phyloP scores from a whole-genome alignment of 2,329 filamentous ascomycete species.

The Thielaviopsis populi region DNA sequence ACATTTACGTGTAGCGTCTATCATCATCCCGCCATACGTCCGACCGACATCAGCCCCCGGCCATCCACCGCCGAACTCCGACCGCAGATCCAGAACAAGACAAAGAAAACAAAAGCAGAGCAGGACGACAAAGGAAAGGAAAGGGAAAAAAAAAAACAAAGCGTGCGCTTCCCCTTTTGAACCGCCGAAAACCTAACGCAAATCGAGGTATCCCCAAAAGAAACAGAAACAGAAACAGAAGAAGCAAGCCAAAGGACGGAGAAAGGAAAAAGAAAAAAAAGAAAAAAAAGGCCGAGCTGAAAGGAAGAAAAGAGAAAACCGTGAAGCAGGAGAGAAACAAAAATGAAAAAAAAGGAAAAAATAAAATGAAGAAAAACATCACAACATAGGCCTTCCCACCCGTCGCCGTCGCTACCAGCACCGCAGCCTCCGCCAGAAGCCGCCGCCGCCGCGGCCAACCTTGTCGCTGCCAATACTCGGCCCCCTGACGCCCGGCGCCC shows the following conservation, averaged over 20 bases:
- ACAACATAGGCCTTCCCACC: background rate
- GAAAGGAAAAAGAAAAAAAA: constrained; percentile 6
- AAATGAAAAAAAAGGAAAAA: background rate
- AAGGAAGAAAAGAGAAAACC: background rate
- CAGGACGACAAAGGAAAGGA: constrained; percentile 4
- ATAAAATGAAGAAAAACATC: background rate
- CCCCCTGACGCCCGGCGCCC: constrained; percentile 32
- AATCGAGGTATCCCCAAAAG: constrained; percentile 17
- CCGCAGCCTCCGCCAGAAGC: constrained; percentile 42
- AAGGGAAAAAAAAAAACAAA: constrained; percentile 7
- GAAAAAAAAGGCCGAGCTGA: constrained; percentile 6
- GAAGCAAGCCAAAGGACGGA: background rate
- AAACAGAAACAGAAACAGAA: constrained; percentile 1
- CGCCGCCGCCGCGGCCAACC: constrained; percentile 29
- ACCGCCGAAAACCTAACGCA: constrained; percentile 3
- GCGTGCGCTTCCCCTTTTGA: constrained; percentile 8
- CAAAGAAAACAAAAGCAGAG: constrained; percentile 3
- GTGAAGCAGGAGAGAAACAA: constrained; percentile 7
- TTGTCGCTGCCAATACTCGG: constrained; percentile 30
- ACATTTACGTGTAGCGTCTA: constrained; percentile 15
- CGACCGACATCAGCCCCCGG: background rate
- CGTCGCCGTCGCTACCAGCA: constrained; percentile 34
- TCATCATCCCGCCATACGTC: constrained; percentile 9
- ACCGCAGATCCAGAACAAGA: background rate
- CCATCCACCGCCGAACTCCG: background rate